Evolutionary conservation across 768 basidiomycete species (phyloP), one percentile per base, ranked within the genome.

Genomic region (Macrolepiota albuminosa): DNA sequence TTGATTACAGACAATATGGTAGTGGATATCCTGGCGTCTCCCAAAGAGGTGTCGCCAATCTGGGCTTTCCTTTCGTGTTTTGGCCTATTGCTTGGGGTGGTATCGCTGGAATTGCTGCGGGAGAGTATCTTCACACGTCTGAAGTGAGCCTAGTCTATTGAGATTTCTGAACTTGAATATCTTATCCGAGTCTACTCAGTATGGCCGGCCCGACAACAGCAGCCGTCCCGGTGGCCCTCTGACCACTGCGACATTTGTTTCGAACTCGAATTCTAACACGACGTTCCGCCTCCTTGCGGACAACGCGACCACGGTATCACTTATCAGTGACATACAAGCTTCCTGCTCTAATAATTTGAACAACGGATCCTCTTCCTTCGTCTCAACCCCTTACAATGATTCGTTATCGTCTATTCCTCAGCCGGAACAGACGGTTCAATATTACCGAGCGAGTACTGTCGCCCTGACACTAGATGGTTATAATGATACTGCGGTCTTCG

Each of bases 401-500:
- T 67, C 73, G 0, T 63, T 60, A 6, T 54, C 68, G 7, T 64
- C 64, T 1, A 62, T 72, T 34, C 76, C 79, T n/a, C 69, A 69
- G 46, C 78, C 86, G 0, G 81, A 84, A 63, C 80, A 86, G 64
- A 80, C 78, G 0, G 64, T 88, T n/a, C 82, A 88, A 59, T 89
- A 89, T 68, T 89, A 85, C 66, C 84, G 87, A 34, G 82, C 84
- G 2, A 86, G 85, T 66, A 86, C 80, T 48, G 77, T 87, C 40
- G 81, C 79, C 2, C 74, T 89, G 29, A 80, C 84, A 1, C 72
- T 88, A 3, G 83, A 89, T 56, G 83, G 83, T 0, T 88, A 89
- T 67, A 88, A 89, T 65, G 81, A 89, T 61, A 84, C 84, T 0
- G 82, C 78, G 6, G 79, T 74, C 3, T 70, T 83, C 29, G 70